A percentile compares a stretch with the other conserved stretches of the same genome.
Evolutionary conservation across 164 flowering plant genomes (phyloP).

Genomic region (Sextonia rubra): DNA sequence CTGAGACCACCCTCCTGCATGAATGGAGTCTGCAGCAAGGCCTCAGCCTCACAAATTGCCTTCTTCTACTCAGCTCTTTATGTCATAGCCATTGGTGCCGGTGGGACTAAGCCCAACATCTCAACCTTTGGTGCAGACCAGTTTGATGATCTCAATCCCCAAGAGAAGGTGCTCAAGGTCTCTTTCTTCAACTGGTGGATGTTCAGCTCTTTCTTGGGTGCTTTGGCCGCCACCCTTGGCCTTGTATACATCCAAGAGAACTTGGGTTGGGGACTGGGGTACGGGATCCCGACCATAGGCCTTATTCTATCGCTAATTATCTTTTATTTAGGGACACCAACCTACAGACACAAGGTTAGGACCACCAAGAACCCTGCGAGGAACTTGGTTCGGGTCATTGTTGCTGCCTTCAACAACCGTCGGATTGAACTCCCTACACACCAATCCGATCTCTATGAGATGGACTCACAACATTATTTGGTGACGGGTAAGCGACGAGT

Average conservation of each 20-base stretch:
- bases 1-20: constrained; percentile 57
- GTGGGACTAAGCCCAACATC: constrained; percentile 89
- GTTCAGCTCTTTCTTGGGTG: constrained; percentile 76
- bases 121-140: constrained; percentile 95
- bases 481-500: constrained; percentile 45
- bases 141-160: constrained; percentile 65
- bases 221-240: constrained; percentile 57
- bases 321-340: constrained; percentile 72
- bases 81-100: constrained; percentile 77
- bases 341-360: constrained; percentile 67
- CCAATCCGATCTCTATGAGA: constrained; percentile 51
- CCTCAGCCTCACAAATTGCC: constrained; percentile 50
- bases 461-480: constrained; percentile 47
- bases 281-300: constrained; percentile 78
- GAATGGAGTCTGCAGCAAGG: constrained; percentile 74
- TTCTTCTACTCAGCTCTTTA: constrained; percentile 77
- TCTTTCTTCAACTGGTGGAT: constrained; percentile 98
- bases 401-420: constrained; percentile 51
- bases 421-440: constrained; percentile 35
- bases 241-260: constrained; percentile 88
- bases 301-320: constrained; percentile 56
- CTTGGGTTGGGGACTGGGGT: constrained; percentile 82
- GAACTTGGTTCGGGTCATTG: constrained; percentile 42
- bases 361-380: constrained; percentile 51
- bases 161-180: constrained; percentile 60